A percentile compares a stretch with the other conserved stretches of the same genome.
Evolutionary conservation across 345 rosid genomes (phyloP).

Genomic region (Lepidium didymum): DNA sequence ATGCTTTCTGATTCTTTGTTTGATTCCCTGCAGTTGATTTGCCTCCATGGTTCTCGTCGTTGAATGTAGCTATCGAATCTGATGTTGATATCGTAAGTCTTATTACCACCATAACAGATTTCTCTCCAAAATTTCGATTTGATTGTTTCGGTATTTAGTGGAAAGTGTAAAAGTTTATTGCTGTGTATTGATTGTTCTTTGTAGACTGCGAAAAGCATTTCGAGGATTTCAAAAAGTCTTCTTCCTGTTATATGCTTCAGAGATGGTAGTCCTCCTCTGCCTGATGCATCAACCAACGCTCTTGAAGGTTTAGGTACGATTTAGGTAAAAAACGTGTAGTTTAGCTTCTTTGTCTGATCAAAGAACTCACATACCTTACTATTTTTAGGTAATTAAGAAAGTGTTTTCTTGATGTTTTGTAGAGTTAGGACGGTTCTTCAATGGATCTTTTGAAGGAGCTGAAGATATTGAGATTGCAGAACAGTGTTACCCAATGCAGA

Average conservation of each 20-base stretch:
- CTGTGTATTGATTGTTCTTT: neutral
- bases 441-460: slow-evolving; percentile 47
- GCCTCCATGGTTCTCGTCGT: slow-evolving; percentile 86
- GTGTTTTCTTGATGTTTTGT: slow-evolving; percentile 12
- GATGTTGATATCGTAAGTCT: slow-evolving; percentile 80
- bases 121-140: neutral
- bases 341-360: neutral
- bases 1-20: slow-evolving; percentile 23
- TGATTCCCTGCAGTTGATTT: slow-evolving; percentile 60
- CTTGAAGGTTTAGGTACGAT: slow-evolving; percentile 48
- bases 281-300: slow-evolving; percentile 55
- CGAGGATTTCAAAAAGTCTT: slow-evolving; percentile 40
- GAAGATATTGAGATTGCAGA: slow-evolving; percentile 50
- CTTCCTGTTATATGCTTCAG: slow-evolving; percentile 81
- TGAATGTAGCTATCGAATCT: slow-evolving; percentile 62
- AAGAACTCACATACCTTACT: neutral
- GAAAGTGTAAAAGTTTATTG: neutral
- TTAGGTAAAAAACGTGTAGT: slow-evolving; percentile 7
- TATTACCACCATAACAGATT: neutral
- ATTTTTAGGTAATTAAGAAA: neutral
- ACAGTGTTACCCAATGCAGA: slow-evolving; percentile 81
- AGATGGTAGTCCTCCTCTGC: slow-evolving; percentile 93
- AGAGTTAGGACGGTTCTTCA: slow-evolving; percentile 40
- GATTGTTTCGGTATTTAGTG: neutral
- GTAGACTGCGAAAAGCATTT: slow-evolving; percentile 45